Conservation (phyloP, 1,284 basidiomycete genomes). For the Mycena sp. region DNA sequence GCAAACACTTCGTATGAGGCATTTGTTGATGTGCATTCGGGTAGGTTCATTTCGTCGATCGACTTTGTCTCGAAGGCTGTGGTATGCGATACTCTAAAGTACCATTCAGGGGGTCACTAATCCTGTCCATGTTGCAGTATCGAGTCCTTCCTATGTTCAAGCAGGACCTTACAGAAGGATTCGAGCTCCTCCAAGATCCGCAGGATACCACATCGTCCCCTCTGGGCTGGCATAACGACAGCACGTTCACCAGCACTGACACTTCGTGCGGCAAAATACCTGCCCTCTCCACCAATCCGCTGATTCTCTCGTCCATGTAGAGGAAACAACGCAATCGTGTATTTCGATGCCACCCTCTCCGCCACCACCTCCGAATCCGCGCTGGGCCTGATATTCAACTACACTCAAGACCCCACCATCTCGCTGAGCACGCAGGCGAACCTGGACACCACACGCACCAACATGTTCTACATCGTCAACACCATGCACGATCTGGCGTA, state of each 20-base stretch:
- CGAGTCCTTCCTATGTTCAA: slow-evolving; percentile 49
- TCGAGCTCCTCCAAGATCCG: slow-evolving; percentile 46
- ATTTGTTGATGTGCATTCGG: slow-evolving; percentile 66
- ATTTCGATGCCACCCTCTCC: background rate
- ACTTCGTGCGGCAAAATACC: slow-evolving; percentile 33
- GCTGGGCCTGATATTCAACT: slow-evolving; percentile 9
- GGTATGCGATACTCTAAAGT: slow-evolving; percentile 40
- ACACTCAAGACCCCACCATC: slow-evolving; percentile 4
- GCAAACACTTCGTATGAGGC: slow-evolving; percentile 68
- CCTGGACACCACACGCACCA: slow-evolving; percentile 3
- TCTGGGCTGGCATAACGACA: slow-evolving; percentile 57
- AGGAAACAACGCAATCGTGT: slow-evolving; percentile 11
- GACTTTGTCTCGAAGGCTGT: slow-evolving; percentile 61
- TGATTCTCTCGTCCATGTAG: background rate
- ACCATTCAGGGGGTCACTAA: no score
- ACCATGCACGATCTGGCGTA: slow-evolving; percentile 14
- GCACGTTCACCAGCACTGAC: slow-evolving; percentile 23
- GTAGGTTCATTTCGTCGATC: slow-evolving; percentile 60
- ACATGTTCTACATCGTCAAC: slow-evolving; percentile 15
- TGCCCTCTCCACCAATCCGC: background rate
- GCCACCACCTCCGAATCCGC: slow-evolving; percentile 3
- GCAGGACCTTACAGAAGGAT: slow-evolving; percentile 45
- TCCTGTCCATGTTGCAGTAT: slow-evolving; percentile 40
- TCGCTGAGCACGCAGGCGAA: background rate
- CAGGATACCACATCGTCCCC: slow-evolving; percentile 47